Evolutionary conservation across 306 rosid species (phyloP).

Genomic region (Gynostemma pentaphyllum): DNA sequence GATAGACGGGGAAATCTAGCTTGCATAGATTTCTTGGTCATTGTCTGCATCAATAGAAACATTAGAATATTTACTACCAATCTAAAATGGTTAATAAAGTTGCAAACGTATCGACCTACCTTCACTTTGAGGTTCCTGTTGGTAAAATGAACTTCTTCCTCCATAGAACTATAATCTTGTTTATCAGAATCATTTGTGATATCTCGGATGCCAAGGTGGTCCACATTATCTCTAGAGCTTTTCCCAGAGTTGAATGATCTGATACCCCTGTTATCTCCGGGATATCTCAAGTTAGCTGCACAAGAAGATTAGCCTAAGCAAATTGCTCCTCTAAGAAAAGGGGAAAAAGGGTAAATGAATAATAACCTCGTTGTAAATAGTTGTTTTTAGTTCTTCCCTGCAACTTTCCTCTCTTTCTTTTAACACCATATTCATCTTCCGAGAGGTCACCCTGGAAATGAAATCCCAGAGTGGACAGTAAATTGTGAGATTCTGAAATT

Average conservation of each 20-base stretch:
- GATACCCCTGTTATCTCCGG: slow-evolving; percentile 20
- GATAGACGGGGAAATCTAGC: slow-evolving; percentile 52
- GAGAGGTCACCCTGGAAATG: slow-evolving; percentile 56
- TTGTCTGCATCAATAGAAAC: slow-evolving; percentile 29
- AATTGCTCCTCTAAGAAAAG: slow-evolving; percentile 1
- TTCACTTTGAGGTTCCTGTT: slow-evolving; percentile 29
- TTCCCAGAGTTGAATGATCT: slow-evolving; percentile 22
- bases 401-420: slow-evolving; percentile 36
- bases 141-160: slow-evolving; percentile 23
- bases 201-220: slow-evolving; percentile 11
- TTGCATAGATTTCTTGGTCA: slow-evolving; percentile 32
- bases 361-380: slow-evolving; percentile 17
- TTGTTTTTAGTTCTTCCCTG: slow-evolving; percentile 5
- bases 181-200: slow-evolving; percentile 1
- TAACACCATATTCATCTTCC: slow-evolving; percentile 36
- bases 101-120: slow-evolving; percentile 28
- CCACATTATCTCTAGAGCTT: slow-evolving; percentile 14
- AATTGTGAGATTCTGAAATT: not conserved
- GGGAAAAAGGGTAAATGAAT: not conserved
- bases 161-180: slow-evolving; percentile 4
- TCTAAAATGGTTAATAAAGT: slow-evolving; percentile 13
- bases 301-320: slow-evolving; percentile 11
- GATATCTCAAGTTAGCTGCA: slow-evolving; percentile 29
- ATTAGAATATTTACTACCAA: not conserved
- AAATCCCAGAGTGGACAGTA: not conserved